Evolutionary conservation across 805 yeast genomes (phyloP).

Genomic region (Grigorovia jiainica): DNA sequence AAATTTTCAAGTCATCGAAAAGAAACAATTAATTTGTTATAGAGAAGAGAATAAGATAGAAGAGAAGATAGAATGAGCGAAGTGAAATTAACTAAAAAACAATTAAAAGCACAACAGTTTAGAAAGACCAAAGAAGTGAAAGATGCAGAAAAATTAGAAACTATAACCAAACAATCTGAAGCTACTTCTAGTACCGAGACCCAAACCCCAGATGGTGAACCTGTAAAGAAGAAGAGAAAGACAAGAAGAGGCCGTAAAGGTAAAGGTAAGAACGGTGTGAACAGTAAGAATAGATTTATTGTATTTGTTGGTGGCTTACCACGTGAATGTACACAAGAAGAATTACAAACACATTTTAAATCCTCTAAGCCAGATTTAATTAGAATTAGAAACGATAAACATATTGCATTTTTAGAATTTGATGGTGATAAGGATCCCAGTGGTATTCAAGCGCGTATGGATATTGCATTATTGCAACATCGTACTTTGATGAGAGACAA

Average conservation of each 20-base stretch:
- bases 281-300: constrained; percentile 56
- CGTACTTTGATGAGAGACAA: constrained; percentile 52
- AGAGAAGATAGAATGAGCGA: constrained; percentile 6
- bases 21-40: too few relatives aligned
- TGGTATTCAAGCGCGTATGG: constrained; percentile 72
- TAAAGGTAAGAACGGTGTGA: constrained; percentile 39
- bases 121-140: constrained; percentile 26
- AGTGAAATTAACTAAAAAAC: constrained; percentile 29
- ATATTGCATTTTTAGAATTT: constrained; percentile 88
- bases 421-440: constrained; percentile 33
- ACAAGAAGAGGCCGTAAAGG: constrained; percentile 66
- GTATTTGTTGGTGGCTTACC: constrained; percentile 90
- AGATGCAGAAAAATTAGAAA: constrained; percentile 17
- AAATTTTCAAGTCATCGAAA: not conserved
- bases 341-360: constrained; percentile 62
- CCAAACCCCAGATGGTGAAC: constrained; percentile 25
- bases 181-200: constrained; percentile 8
- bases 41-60: not conserved
- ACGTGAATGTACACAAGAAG: constrained; percentile 52
- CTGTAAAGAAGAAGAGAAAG: constrained; percentile 41
- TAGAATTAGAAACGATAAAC: constrained; percentile 75
- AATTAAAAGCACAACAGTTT: constrained; percentile 28
- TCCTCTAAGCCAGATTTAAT: constrained; percentile 63
- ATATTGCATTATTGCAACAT: constrained; percentile 75
- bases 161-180: constrained; percentile 21